These are phyloP conservation scores for Macrolepiota albuminosa DNA, from an alignment of 768 basidiomycete species.

Conservation along the genomic window DNA sequence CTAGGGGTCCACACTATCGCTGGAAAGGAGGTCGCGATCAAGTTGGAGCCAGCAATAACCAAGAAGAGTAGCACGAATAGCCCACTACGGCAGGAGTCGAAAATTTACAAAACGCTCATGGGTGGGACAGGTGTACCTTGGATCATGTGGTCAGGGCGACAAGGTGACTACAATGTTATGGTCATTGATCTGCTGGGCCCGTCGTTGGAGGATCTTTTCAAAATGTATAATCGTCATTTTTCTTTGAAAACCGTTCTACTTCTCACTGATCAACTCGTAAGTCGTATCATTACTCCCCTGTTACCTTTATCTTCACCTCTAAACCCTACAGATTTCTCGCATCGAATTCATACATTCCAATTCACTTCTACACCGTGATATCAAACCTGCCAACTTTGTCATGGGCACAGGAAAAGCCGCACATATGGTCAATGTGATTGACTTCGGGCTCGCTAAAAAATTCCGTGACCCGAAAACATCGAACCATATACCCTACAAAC, in stretches of 20 bases:
- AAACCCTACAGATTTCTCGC: slow-evolving; percentile 71
- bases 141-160: slow-evolving; percentile 88
- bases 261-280: slow-evolving; percentile 90
- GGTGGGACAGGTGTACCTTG: slow-evolving; percentile 87
- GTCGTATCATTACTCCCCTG: slow-evolving; percentile 24
- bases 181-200: slow-evolving; percentile 96
- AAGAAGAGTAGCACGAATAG: slow-evolving; percentile 36
- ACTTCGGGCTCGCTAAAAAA: slow-evolving; percentile 82
- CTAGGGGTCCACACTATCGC: slow-evolving; percentile 76
- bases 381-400: slow-evolving; percentile 98
- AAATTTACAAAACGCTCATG: slow-evolving; percentile 89
- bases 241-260: slow-evolving; percentile 91
- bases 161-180: slow-evolving; percentile 96
- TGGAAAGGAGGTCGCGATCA: slow-evolving; percentile 82
- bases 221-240: slow-evolving; percentile 88
- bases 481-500: slow-evolving; percentile 67
- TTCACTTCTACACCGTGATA: slow-evolving; percentile 92
- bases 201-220: slow-evolving; percentile 81
- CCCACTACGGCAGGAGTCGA: slow-evolving; percentile 83
- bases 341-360: slow-evolving; percentile 96
- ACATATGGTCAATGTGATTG: slow-evolving; percentile 85
- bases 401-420: slow-evolving; percentile 68
- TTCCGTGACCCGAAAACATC: slow-evolving; percentile 63
- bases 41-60: slow-evolving; percentile 62
- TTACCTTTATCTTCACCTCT: slow-evolving; percentile 11